phyloP scores from a whole-genome alignment of 1,284 basidiomycete species.

The Chiua sp. region DNA sequence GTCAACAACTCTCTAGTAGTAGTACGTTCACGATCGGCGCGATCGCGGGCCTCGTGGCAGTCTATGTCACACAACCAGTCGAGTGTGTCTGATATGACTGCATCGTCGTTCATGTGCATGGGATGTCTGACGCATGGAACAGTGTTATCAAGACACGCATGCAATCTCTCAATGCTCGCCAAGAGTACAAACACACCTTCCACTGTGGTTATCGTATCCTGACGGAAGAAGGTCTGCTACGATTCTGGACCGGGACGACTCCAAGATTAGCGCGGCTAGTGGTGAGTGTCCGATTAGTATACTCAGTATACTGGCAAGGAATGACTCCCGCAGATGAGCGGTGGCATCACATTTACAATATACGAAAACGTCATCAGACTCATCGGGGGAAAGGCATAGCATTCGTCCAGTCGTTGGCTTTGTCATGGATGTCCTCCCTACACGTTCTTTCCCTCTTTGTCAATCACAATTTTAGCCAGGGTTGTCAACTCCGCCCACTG shows the following conservation, averaged over 20 bases:
- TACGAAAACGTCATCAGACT: constrained; percentile 81
- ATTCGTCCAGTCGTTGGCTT: not conserved
- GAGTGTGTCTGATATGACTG: constrained; percentile 62
- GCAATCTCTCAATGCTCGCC: constrained; percentile 88
- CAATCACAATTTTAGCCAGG: constrained; percentile 24
- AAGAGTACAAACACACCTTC: constrained; percentile 90
- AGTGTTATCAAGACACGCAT: constrained; percentile 99
- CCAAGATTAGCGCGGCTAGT: constrained; percentile 86
- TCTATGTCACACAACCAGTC: constrained; percentile 93
- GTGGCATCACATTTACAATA: constrained; percentile 95
- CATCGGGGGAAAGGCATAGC: constrained; percentile 38
- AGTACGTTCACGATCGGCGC: constrained; percentile 97
- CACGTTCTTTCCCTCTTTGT: constrained; percentile 7
- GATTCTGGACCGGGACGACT: constrained; percentile 97
- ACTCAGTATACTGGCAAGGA: not conserved
- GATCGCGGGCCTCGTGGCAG: constrained; percentile 93
- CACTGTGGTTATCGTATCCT: constrained; percentile 94
- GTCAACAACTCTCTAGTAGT: constrained; percentile 83
- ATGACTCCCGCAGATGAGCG: constrained; percentile 67
- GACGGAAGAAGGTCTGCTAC: constrained; percentile 85
- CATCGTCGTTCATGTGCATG: not conserved
- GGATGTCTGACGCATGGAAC: constrained; percentile 11
- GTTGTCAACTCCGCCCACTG: constrained; percentile 36
- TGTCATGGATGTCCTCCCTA: not conserved
- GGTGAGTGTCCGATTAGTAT: constrained; percentile 54